Percentiles rank a stretch among this genome's conserved stretches.
phyloP scores from a whole-genome alignment of 306 rosid species.

The Rosa multiflora region DNA sequence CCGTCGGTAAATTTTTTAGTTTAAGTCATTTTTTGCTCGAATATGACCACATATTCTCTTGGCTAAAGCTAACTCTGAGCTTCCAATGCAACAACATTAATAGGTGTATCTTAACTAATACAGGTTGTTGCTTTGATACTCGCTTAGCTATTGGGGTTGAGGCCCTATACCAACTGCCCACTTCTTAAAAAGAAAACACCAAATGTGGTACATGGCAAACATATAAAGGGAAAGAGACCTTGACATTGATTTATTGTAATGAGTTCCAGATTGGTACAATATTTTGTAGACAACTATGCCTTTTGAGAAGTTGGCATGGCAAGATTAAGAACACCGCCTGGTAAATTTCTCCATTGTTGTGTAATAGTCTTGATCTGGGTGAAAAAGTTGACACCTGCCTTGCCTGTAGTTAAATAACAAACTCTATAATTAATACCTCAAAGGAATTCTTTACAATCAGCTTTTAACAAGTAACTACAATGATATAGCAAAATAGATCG shows the following conservation, averaged over 20 bases:
- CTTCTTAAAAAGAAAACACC: background rate
- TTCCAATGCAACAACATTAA: background rate
- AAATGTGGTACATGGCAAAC: background rate
- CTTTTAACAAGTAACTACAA: background rate
- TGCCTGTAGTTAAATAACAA: constrained; percentile 45
- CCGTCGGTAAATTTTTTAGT: background rate
- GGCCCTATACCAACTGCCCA: background rate
- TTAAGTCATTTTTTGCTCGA: background rate
- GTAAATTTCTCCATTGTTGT: constrained; percentile 85
- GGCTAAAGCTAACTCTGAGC: background rate
- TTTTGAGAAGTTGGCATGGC: constrained; percentile 79
- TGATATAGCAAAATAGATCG: background rate
- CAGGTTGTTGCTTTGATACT: background rate
- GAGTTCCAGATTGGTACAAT: background rate
- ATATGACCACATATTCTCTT: background rate
- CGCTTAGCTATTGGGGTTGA: background rate
- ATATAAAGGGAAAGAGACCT: background rate
- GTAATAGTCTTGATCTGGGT: constrained; percentile 88
- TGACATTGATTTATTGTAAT: constrained; percentile 23
- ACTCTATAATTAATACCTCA: constrained; percentile 1
- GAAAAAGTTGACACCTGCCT: constrained; percentile 85
- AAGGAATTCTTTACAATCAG: background rate
- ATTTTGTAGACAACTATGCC: constrained; percentile 23
- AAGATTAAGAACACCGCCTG: too few relatives aligned
- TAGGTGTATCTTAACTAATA: background rate